Conservation (phyloP, 345 rosid genomes). For the Hibiscus tridactylites region DNA sequence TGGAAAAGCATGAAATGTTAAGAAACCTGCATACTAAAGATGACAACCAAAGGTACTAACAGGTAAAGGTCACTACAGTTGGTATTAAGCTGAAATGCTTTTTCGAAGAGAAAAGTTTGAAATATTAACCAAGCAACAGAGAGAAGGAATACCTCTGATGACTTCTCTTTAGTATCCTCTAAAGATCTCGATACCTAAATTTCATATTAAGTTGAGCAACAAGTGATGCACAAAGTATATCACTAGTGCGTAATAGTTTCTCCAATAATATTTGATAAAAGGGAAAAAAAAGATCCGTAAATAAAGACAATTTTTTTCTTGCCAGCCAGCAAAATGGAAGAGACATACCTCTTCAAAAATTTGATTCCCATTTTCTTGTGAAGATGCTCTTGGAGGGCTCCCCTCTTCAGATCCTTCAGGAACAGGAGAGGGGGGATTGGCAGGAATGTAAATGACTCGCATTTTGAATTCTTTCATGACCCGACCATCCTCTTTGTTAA, state of each 20-base stretch:
- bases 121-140: not conserved
- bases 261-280: not conserved
- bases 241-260: not conserved
- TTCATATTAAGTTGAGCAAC: not conserved
- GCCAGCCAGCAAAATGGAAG: not conserved
- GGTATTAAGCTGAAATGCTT: not conserved
- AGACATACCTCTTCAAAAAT: slow-evolving; percentile 45
- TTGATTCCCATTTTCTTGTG: slow-evolving; percentile 39
- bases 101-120: not conserved
- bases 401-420: slow-evolving; percentile 94
- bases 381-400: slow-evolving; percentile 52
- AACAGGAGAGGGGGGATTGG: slow-evolving; percentile 84
- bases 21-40: not conserved
- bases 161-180: slow-evolving; percentile 46
- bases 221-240: not conserved
- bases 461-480: slow-evolving; percentile 65
- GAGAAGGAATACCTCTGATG: slow-evolving; percentile 41
- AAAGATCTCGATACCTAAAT: slow-evolving; percentile 53
- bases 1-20: not conserved
- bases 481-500: slow-evolving; percentile 50
- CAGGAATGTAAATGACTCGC: slow-evolving; percentile 69
- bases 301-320: not conserved
- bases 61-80: not conserved
- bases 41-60: not conserved
- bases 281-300: not conserved